Evolutionary conservation across 2,329 filamentous ascomycete genomes (phyloP), one percentile per base, ranked within the genome.

Genomic region (Colletotrichum tropicale): DNA sequence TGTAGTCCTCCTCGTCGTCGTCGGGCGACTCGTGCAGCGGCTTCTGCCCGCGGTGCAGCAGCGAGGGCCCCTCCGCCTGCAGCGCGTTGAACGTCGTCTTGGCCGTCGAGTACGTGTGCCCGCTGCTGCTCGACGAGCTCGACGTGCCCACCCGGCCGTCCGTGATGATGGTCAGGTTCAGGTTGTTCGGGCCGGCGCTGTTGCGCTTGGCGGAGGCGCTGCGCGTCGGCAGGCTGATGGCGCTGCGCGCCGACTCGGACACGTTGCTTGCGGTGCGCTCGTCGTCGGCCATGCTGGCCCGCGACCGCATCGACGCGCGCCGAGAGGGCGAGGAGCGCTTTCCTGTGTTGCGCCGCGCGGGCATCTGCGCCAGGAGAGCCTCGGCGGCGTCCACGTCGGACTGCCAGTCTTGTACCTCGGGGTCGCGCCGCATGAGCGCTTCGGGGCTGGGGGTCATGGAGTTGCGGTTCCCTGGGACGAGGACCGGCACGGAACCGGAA

Each of bases 371-470:
- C 21, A 91, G 84, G 10, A 92, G 83, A 2, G 88, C 86, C 75
- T 91, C 89, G 2, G 89, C 87, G 4, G 87, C 89, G 75, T 91
- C 89, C 2, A 91, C 85, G 43, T 91, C 89, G 0, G 87, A 87
- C 61, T 91, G 89, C 90, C 90, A 92, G 76, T 89, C 88, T 71
- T 89, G 88, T 4, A 92, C 90, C 36, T 91, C 90, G 0, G 87
- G 87, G 78, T 92, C 88, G 67, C 77, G 81, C 28, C 77, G 79
- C 77, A 58, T 75, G 38, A 79, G 75, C 52, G 81, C 79, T n/a
- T 89, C 87, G 2, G 87, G 86, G 69, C 85, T 88, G 1, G 86
- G 86, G 4, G 85, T 86, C 43, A 80, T 79, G 2, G 84, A 83
- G 4, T 78, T 81, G 36, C 85, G 84, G 64, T 81, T 80, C 12